Conservation (phyloP, 768 basidiomycete genomes). For the Plicaturopsis crispa region DNA sequence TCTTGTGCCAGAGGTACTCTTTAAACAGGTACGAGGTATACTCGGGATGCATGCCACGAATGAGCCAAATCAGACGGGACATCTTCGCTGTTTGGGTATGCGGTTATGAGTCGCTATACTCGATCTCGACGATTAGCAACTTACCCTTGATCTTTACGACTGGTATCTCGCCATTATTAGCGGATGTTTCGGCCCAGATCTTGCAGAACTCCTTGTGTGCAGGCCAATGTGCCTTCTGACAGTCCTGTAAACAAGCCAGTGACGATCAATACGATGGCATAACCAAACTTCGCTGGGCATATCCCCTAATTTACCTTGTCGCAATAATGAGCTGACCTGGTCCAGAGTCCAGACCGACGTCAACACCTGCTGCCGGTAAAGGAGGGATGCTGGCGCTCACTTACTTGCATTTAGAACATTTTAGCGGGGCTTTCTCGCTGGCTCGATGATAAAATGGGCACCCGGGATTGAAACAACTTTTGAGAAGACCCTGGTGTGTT, state of each 20-base stretch:
- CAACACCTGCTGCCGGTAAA: not conserved
- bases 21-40: slow-evolving; percentile 9
- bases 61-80: slow-evolving; percentile 13
- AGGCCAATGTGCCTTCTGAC: slow-evolving; percentile 12
- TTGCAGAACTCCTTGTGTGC: slow-evolving; percentile 13
- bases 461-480: not conserved
- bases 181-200: slow-evolving; percentile 10
- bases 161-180: slow-evolving; percentile 7
- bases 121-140: too few species aligned
- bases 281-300: not conserved
- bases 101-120: too few species aligned
- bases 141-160: slow-evolving; percentile 14
- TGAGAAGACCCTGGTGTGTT: not conserved
- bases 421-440: not conserved
- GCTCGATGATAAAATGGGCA: not conserved
- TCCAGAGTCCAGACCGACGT: not conserved
- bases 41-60: slow-evolving; percentile 10
- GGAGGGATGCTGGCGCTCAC: not conserved
- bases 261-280: not conserved
- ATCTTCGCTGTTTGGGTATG: too few species aligned
- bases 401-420: not conserved
- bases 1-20: slow-evolving; percentile 8
- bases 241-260: slow-evolving; percentile 6
- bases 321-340: not conserved
- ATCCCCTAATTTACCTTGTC: not conserved